Base-by-base conservation (phyloP, 1,284 basidiomycete species). In the Schizophyllum commune region DNA sequence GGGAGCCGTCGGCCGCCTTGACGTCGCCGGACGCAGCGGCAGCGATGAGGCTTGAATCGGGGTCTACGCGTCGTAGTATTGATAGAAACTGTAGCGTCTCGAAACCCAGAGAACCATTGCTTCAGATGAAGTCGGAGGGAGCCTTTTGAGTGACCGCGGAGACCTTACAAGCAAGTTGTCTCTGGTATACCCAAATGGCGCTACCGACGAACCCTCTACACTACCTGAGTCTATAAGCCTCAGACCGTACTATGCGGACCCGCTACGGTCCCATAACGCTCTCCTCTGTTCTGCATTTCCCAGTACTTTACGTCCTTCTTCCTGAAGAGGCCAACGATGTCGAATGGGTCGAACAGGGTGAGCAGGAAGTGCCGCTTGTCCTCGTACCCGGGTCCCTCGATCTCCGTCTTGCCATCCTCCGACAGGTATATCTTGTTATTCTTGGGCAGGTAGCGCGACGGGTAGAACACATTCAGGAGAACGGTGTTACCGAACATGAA, bases 21-120 rank as follows among this genome's bases (percentile, higher is more conserved):
- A 67, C 15, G 66, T 65, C 51, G 64, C 63, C 5, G 67, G 65
- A 64, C 76, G 73, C 32, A 75, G 68, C 52, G 70, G 22, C 32
- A 34, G 15, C 6, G 17, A 60, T 21, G 54, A 67, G 53, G 68
- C 66, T 19, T n/a, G n/a, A n/a, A n/a, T 79, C 78, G 20, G 72
- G 71, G 52, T 80, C 79, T 22, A 79, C 79, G 34, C 77, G 75
- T 62, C 80, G 72, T n/a, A n/a, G n/a, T n/a, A n/a, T n/a, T n/a
- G n/a, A n/a, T 51, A 82, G 75, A 64, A 80, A 81, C 67, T 82
- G 80, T 57, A 82, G 66, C 27, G 80, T 75, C 6, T 77, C 79
- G 61, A 82, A 68, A 13, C 34, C 34, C 2, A 79, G 79, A 5
- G 80, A 82, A 32, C 78, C 78, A 63, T 74, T 76, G n/a, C n/a